Conservation (phyloP, 495 filamentous ascomycete species). For the Hypomontagnella monticulosa region DNA sequence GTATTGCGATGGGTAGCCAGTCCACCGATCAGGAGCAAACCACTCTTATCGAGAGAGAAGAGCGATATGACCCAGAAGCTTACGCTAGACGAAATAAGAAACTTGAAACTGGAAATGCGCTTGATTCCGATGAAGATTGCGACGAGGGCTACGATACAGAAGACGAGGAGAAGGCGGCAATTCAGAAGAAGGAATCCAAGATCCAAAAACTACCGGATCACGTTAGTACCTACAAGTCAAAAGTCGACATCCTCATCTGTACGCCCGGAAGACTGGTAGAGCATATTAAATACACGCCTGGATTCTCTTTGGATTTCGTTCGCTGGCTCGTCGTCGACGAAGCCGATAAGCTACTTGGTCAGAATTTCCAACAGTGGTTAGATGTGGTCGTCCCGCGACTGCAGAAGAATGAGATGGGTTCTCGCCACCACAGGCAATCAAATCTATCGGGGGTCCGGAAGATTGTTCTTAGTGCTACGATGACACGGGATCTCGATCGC, state of each 20-base stretch:
- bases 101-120: slow-evolving; percentile 16
- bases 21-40: slow-evolving; percentile 78
- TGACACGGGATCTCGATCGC: slow-evolving; percentile 87
- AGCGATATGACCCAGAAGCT: slow-evolving; percentile 53
- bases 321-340: slow-evolving; percentile 94
- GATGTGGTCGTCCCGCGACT: slow-evolving; percentile 74
- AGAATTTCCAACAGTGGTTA: slow-evolving; percentile 94
- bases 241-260: slow-evolving; percentile 88
- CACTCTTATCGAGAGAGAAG: slow-evolving; percentile 68
- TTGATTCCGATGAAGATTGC: slow-evolving; percentile 23
- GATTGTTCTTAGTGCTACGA: slow-evolving; percentile 88
- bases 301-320: slow-evolving; percentile 77
- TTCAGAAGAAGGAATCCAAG: slow-evolving; percentile 43
- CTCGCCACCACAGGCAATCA: slow-evolving; percentile 61
- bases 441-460: slow-evolving; percentile 67
- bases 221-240: slow-evolving; percentile 69
- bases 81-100: slow-evolving; percentile 43
- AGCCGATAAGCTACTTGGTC: slow-evolving; percentile 88
- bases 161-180: slow-evolving; percentile 41
- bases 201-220: slow-evolving; percentile 65
- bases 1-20: slow-evolving; percentile 81
- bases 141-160: slow-evolving; percentile 44
- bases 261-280: slow-evolving; percentile 94
- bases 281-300: slow-evolving; percentile 82
- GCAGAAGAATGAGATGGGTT: slow-evolving; percentile 53